Evolutionary conservation across 2,329 filamentous ascomycete species (phyloP), one percentile per base, ranked within the genome.

Genomic region (Fusarium ramigenum): DNA sequence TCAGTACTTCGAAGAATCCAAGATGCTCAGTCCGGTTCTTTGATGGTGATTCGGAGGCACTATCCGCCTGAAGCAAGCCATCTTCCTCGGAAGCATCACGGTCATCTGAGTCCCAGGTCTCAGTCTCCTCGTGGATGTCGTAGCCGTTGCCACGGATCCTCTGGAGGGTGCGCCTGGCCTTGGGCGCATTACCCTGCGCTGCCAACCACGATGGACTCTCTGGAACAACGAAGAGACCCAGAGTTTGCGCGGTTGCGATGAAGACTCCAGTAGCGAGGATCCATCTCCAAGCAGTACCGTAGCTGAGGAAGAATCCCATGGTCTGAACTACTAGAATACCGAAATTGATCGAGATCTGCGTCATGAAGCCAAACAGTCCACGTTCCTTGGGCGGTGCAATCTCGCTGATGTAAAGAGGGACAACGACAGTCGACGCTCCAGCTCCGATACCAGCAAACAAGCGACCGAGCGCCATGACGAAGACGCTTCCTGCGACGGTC

Each of bases 341-440:
- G 30, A 95, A 85, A 78, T 98, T 98, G 85, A 95, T 95, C 82
- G 95, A 95, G 78, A 98, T 91, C 80, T 99, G 96, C 0, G 96
- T 98, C 82, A 97, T 92, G 62, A 89, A 87, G 18, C 90, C 90
- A 79, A 97, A 98, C 71, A 97, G 90, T 9, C 95, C 95, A 61
- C 91, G 90, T 73, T 92, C 89, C 21, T 86, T 84, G 0, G 90
- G 90, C 8, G 96, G 96, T 0, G 95, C 92, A 32, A 98, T 89
- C 82, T 99, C 96, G 50, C 94, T 95, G 75, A 99, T 94, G 85
- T 97, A 99, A 25, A 99, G 89, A 1, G 96, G 96, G 6, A 97
- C 95, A 40, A 98, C 93, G 25, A 99, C 96, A 6, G 96, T 96
- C 3, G 95, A 90, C 5, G 95, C 94, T 28, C 96, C 96, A 10